These are phyloP conservation scores for Chlorella sp. DNA, from an alignment of 139 green algal genomes.

Conservation along the genomic window DNA sequence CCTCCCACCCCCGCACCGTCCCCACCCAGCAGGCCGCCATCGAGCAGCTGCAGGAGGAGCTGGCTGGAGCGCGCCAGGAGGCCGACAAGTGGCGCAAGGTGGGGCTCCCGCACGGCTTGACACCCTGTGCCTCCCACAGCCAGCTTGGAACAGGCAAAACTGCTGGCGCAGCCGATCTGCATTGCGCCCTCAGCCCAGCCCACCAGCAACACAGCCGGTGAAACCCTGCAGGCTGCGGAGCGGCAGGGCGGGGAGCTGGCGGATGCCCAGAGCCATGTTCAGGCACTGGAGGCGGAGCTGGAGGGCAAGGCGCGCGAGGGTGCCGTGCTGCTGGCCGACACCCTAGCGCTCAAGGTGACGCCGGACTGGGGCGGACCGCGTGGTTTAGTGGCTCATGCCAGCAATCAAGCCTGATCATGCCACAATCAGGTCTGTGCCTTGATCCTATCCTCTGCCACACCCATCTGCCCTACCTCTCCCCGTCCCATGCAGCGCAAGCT, in stretches of 20 bases:
- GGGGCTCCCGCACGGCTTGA: not conserved
- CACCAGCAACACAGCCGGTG: not conserved
- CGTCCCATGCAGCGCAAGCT: conserved; percentile 10
- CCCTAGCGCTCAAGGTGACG: conserved; percentile 20
- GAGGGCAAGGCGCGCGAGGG: conserved; percentile 13
- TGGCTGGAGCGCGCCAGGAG: not conserved
- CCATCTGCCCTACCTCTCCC: not conserved
- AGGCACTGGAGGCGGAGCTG: conserved; percentile 24
- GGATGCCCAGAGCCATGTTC: not conserved
- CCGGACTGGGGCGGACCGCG: too few relatives aligned
- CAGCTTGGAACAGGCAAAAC: too few relatives aligned
- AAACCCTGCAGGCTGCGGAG: conserved; percentile 7
- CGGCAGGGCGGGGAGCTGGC: not conserved
- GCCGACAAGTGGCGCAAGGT: conserved; percentile 9
- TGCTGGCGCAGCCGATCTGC: not conserved
- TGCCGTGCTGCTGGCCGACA: conserved; percentile 10
- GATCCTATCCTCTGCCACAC: too few relatives aligned
- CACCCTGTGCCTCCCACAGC: not conserved
- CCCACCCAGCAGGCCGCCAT: conserved; percentile 26
- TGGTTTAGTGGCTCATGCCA: too few relatives aligned
- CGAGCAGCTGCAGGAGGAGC: conserved; percentile 39
- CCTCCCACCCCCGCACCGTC: too few relatives aligned
- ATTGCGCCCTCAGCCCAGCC: not conserved
- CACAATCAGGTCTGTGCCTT: too few relatives aligned
- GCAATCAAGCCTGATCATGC: too few relatives aligned